Evolutionary conservation across 2,329 filamentous ascomycete species (phyloP).

Genomic region (Cercospora janseana): DNA sequence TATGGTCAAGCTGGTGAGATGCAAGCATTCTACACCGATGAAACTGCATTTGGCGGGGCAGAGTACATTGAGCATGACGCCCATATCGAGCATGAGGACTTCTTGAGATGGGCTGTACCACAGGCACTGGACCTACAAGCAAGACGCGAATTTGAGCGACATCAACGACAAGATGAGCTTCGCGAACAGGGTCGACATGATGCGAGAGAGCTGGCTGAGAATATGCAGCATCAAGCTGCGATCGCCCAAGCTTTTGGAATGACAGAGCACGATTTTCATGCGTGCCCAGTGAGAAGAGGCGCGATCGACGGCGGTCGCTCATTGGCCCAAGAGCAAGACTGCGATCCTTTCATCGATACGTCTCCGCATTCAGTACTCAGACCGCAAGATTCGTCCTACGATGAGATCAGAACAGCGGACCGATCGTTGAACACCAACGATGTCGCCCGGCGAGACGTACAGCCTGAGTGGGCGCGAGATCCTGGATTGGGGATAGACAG

Average conservation of each 20-base stretch:
- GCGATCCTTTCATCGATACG: neutral
- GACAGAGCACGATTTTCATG: too few relatives aligned
- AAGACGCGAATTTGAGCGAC: slow-evolving; percentile 11
- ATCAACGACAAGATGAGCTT: neutral
- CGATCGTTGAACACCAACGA: neutral
- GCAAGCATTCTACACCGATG: slow-evolving; percentile 14
- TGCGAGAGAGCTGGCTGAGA: neutral
- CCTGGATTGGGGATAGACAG: neutral
- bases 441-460: neutral
- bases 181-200: slow-evolving; percentile 5
- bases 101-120: slow-evolving; percentile 12
- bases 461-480: neutral
- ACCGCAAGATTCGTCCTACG: neutral
- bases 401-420: neutral
- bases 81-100: slow-evolving; percentile 10
- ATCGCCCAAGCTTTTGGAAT: neutral
- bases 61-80: slow-evolving; percentile 8
- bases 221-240: neutral
- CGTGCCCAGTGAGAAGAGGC: neutral
- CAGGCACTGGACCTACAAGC: slow-evolving; percentile 9
- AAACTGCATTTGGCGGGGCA: slow-evolving; percentile 7
- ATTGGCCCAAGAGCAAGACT: neutral
- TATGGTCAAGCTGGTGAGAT: slow-evolving; percentile 17
- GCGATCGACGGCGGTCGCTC: slow-evolving; percentile 10
- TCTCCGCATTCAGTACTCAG: neutral